Evolutionary conservation across 306 rosid genomes (phyloP).

Genomic region (Dryas alaskensis): DNA sequence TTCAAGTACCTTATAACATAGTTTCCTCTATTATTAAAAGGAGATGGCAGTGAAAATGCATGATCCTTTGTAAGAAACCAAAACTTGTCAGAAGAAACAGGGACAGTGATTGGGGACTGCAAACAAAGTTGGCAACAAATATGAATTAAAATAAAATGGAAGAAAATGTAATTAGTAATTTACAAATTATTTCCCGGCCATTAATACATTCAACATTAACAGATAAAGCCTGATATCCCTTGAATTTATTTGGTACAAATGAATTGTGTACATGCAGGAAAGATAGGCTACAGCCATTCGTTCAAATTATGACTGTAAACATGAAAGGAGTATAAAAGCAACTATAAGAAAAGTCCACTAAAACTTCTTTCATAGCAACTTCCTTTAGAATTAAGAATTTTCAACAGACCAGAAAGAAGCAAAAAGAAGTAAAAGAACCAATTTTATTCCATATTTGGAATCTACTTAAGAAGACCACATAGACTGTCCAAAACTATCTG

Average conservation of each 20-base stretch:
- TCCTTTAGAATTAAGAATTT: not conserved
- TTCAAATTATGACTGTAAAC: not conserved
- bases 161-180: conserved; percentile 7
- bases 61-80: conserved; percentile 79
- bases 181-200: not conserved
- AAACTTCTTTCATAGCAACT: not conserved
- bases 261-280: not conserved
- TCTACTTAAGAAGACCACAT: not conserved
- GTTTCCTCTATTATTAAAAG: conserved; percentile 76
- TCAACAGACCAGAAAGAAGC: not conserved
- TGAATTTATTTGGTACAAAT: not conserved
- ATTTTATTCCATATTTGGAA: not conserved
- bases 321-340: not conserved
- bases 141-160: not conserved
- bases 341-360: not conserved
- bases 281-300: not conserved
- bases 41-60: conserved; percentile 75
- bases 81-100: conserved; percentile 86
- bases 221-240: not conserved
- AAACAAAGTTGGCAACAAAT: conserved; percentile 16
- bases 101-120: conserved; percentile 83
- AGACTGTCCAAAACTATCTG: not conserved
- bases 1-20: conserved; percentile 75
- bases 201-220: not conserved
- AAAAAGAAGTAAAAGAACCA: not conserved